Percentiles rank a stretch among this genome's conserved stretches.
Evolutionary conservation across 106 monocot genomes (phyloP).

Genomic region (Ottelia alismoides): DNA sequence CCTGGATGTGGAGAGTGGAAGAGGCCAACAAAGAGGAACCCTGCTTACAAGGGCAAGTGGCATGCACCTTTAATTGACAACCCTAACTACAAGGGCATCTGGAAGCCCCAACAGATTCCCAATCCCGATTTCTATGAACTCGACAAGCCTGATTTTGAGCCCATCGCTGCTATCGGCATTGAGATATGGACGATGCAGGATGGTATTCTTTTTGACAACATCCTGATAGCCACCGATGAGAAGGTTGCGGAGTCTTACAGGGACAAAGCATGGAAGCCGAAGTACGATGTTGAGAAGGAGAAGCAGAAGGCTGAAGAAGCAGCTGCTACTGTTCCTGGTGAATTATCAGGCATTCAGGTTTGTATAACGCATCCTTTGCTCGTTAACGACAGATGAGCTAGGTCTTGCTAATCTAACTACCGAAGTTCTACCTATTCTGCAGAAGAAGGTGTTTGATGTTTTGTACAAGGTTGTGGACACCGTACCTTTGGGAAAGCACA

Average conservation of each 20-base stretch:
- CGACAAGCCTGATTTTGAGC: constrained; percentile 64
- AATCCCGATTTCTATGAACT: constrained; percentile 70
- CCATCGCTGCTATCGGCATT: constrained; percentile 64
- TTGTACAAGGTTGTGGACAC: constrained; percentile 66
- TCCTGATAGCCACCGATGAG: constrained; percentile 40
- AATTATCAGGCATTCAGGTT: constrained; percentile 55
- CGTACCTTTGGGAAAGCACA: constrained; percentile 61
- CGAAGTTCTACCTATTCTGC: constrained; percentile 1
- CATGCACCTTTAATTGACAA: constrained; percentile 71
- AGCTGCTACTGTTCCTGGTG: constrained; percentile 18
- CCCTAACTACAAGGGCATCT: constrained; percentile 60
- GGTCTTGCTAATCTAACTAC: background rate
- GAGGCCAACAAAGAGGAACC: constrained; percentile 63
- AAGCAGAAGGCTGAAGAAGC: constrained; percentile 72
- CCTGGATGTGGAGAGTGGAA: constrained; percentile 93
- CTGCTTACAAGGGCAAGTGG: constrained; percentile 91
- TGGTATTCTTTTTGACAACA: constrained; percentile 67
- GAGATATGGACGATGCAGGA: constrained; percentile 88
- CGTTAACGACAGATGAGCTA: background rate
- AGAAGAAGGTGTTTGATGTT: constrained; percentile 80
- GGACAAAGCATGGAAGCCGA: constrained; percentile 56
- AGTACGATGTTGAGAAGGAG: constrained; percentile 67
- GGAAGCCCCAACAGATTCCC: constrained; percentile 79
- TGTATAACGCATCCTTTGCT: background rate
- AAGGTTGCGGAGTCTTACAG: constrained; percentile 42